These are phyloP conservation scores for Spirogloea muscicola DNA, from an alignment of 139 green algal species.

Conservation along the genomic window DNA sequence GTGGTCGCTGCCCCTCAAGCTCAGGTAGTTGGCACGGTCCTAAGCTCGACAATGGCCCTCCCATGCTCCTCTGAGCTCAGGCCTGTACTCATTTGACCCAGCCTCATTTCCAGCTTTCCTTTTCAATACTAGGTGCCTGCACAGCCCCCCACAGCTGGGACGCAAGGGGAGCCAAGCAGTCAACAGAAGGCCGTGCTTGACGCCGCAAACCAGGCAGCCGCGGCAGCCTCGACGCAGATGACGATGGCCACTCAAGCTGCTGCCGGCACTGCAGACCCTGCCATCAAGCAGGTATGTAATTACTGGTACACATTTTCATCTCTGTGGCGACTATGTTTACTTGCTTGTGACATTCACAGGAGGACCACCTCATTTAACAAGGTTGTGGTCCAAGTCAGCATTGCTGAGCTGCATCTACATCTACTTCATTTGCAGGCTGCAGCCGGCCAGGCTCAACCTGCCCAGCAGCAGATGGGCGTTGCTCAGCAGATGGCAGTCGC, in stretches of 20 bases:
- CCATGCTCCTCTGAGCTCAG: neutral
- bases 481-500: neutral
- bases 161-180: too few relatives aligned
- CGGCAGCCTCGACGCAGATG: too few relatives aligned
- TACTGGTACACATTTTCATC: neutral
- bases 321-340: neutral
- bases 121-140: neutral
- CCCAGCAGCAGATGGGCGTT: neutral
- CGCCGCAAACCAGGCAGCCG: too few relatives aligned
- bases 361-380: neutral
- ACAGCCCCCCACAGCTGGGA: too few relatives aligned
- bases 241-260: too few relatives aligned
- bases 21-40: neutral
- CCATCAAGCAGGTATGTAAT: neutral
- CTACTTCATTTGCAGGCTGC: conserved; percentile 1
- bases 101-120: neutral
- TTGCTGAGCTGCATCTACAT: neutral
- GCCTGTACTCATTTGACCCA: neutral
- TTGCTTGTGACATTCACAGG: neutral
- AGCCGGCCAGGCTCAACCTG: neutral
- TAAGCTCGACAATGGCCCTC: neutral
- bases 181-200: too few relatives aligned
- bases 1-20: neutral
- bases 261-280: too few relatives aligned
- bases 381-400: neutral